Conservation (phyloP, 1,284 basidiomycete species). For the Gastroboletus turbinatus region DNA sequence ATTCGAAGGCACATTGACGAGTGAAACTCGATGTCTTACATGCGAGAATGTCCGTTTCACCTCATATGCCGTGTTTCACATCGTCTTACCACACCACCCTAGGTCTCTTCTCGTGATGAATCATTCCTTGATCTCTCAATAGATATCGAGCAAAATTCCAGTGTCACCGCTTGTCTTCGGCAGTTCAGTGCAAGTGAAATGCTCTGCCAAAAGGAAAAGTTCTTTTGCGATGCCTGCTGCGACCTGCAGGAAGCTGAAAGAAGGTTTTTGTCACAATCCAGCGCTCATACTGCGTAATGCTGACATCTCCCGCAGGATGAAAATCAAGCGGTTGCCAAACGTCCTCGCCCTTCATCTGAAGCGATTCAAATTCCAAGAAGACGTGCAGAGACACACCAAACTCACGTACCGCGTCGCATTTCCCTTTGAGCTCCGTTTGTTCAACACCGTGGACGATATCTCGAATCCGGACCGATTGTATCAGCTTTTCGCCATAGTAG, state of each 20-base stretch:
- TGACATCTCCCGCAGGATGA: slow-evolving; percentile 69
- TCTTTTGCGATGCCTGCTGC: slow-evolving; percentile 96
- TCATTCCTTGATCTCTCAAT: slow-evolving; percentile 96
- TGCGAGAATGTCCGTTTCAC: slow-evolving; percentile 80
- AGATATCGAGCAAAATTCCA: slow-evolving; percentile 97
- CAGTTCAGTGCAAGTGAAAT: slow-evolving; percentile 98
- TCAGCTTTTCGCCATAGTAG: slow-evolving; percentile 92
- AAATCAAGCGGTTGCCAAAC: slow-evolving; percentile 94
- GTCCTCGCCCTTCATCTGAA: slow-evolving; percentile 94
- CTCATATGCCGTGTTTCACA: neutral
- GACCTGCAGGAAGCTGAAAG: slow-evolving; percentile 98
- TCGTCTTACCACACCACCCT: slow-evolving; percentile 13
- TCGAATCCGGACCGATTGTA: slow-evolving; percentile 89
- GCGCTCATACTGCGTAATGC: slow-evolving; percentile 8
- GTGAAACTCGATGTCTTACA: slow-evolving; percentile 95
- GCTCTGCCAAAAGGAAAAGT: slow-evolving; percentile 97
- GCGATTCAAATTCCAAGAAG: slow-evolving; percentile 97
- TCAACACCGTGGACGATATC: slow-evolving; percentile 95
- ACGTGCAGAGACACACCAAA: slow-evolving; percentile 87
- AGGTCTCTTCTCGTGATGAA: slow-evolving; percentile 96
- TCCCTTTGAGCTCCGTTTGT: slow-evolving; percentile 89
- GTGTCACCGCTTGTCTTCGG: slow-evolving; percentile 90
- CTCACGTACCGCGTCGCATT: slow-evolving; percentile 96
- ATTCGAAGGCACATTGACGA: slow-evolving; percentile 92
- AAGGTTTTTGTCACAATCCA: slow-evolving; percentile 49